Conservation (phyloP, 1,284 basidiomycete species). For the Wolfiporia cocos region DNA sequence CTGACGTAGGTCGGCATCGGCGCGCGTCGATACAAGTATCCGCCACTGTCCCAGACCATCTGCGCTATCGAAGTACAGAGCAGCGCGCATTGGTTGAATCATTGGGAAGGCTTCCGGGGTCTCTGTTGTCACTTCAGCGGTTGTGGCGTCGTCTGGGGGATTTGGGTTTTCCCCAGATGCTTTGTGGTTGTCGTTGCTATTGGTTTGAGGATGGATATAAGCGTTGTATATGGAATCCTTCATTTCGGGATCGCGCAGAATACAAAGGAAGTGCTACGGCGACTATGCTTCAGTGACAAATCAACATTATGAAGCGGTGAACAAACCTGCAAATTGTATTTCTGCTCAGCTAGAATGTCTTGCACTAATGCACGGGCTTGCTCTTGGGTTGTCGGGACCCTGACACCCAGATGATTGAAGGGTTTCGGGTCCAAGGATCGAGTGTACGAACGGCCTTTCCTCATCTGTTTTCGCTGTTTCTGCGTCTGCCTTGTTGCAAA, state of each 20-base stretch:
- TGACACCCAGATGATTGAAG: conserved; percentile 21
- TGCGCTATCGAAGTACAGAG: conserved; percentile 44
- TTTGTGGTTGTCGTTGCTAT: background rate
- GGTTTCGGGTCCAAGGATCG: conserved; percentile 16
- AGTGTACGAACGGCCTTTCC: too few species aligned
- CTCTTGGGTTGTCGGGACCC: conserved; percentile 20
- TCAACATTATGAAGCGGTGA: too few species aligned
- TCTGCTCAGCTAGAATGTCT: conserved; percentile 20
- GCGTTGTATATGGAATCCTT: too few species aligned
- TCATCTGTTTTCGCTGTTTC: too few species aligned
- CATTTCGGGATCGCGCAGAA: conserved; percentile 15
- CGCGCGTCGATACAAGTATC: conserved; percentile 41
- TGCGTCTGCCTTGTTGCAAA: too few species aligned
- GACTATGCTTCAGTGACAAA: too few species aligned
- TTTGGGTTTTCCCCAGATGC: conserved; percentile 12
- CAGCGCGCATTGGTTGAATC: conserved; percentile 43
- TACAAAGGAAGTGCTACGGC: conserved; percentile 20
- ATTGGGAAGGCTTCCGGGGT: conserved; percentile 31
- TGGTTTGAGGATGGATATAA: too few species aligned
- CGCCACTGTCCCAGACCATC: conserved; percentile 49
- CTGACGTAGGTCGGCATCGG: conserved; percentile 36
- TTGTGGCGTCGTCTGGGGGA: conserved; percentile 12
- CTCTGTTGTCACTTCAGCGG: background rate
- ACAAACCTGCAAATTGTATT: conserved; percentile 24
- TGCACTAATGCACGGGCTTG: conserved; percentile 17